Base-by-base conservation (phyloP, 768 basidiomycete genomes). In the Coprinellus aureogranulatus region DNA sequence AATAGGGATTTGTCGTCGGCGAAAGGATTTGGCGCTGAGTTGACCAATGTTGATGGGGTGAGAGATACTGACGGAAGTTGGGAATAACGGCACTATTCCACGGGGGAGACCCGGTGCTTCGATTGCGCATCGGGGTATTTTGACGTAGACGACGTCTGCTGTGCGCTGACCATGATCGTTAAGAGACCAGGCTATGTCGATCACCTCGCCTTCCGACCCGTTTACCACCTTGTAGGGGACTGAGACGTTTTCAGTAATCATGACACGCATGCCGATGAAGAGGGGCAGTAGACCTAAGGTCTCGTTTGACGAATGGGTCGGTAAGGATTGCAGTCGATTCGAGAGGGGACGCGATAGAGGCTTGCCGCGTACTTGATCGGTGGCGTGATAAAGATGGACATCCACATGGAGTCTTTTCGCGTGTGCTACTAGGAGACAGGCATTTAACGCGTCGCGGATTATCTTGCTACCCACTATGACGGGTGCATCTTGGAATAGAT, bases 211-310 rank as follows among this genome's bases (percentile, higher is more conserved):
- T 55, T 68, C 64, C 2, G 60, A 40, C 18, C 63, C 63, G 28
- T 64, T 64, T 1, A 64, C 65, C 1, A 66, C 51, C 0, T 47
- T 53, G 20, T 51, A 10, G 10, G 53, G 55, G 18, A 66, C 53
- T 1, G 64, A 62, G 1, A 66, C 5, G 31, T 66, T 66, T 8
- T 66, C 65, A 3, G 58, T 58, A 0, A 66, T 40, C 65, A 68
- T 68, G 0, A 63, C 64, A 4, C 47, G 46, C 63, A 63, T 64
- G 2, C 63, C 63, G 1, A 46, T 23, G 47, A 65, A 62, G 14
- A 63, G 23, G 0, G 60, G 60, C 11, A 68, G 20, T 30, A 51
- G 37, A 0, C 67, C 63, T 22, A 66, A 54, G 8, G 26, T 14
- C 26, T 64, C 63, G 1, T 42, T 40, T 5, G 52, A 48, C 3